Base-by-base conservation (phyloP, 495 filamentous ascomycete genomes). In the Aspergillus saccharolyticus region DNA sequence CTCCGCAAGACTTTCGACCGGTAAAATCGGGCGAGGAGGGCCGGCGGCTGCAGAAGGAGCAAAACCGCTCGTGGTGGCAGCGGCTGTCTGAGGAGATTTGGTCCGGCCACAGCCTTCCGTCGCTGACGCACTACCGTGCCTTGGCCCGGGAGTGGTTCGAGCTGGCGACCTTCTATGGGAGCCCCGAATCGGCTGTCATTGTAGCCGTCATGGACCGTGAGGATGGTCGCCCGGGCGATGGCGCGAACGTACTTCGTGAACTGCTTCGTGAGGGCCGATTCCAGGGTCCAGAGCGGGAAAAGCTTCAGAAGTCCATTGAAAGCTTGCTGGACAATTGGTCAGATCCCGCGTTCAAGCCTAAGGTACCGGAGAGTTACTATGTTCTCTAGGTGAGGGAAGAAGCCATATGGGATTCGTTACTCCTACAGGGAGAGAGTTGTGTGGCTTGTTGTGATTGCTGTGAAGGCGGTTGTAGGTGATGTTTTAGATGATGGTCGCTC, bases 131-230 rank as follows among this genome's bases (percentile, higher is more conserved):
- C 2, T 78, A 73, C 44, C 63, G 60, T 18, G 25, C 21, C 3
- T 45, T 72, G 5, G 70, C 75, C 4, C 17, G 59, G 2, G 60
- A 73, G 12, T 78, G 73, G 74, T 75, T 74, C 46, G 21, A 60
- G 10, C 43, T 71, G 22, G 68, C 66, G 1, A 50, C 21, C n/a
- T 25, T 17, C 9, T 57, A 30, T 25, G 55, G 57, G 10, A 53
- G 42, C 28, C 15, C 17, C 8, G 17, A 33, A 8, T 64, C 69
- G 3, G 54, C 50, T 0, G 50, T 73, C 8, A 67, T 68, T 21
- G 8, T 64, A 18, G 66, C 64, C 3, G 42, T 72, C 3, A 30
- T 77, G 8, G 14, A 28, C 4, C 63, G 66, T 12, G 61, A 73
- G 15, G 54, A 62, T 24, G 69, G 66, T 1, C 7, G 63, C 2